Conservation (phyloP, 768 basidiomycete genomes). For the Scleroderma citrinum region DNA sequence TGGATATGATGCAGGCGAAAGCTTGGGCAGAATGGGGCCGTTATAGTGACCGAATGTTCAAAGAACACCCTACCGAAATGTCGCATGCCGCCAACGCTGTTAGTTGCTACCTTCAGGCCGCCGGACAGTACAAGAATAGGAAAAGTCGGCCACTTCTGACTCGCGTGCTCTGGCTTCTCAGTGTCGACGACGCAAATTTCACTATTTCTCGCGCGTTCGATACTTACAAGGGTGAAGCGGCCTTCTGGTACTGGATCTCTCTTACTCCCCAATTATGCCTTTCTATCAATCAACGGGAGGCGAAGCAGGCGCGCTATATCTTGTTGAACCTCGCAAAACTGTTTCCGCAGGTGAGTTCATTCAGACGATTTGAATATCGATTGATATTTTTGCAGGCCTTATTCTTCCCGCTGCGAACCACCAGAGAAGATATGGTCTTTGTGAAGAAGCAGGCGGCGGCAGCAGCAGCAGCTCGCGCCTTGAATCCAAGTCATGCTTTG, state of each 20-base stretch:
- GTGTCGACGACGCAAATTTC: conserved; percentile 74
- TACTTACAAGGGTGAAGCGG: conserved; percentile 92
- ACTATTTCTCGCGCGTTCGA: conserved; percentile 82
- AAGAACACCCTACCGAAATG: conserved; percentile 71
- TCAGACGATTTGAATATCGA: neutral
- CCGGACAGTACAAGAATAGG: conserved; percentile 88
- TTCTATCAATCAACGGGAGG: conserved; percentile 86
- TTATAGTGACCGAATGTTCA: conserved; percentile 90
- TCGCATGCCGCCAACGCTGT: conserved; percentile 84
- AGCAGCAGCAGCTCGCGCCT: conserved; percentile 27
- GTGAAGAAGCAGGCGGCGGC: conserved; percentile 39
- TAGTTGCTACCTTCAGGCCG: conserved; percentile 96
- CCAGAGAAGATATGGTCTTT: conserved; percentile 59
- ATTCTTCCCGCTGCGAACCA: conserved; percentile 91
- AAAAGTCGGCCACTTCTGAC: conserved; percentile 90
- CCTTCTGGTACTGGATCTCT: conserved; percentile 99
- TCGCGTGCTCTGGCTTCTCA: conserved; percentile 93
- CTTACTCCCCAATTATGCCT: conserved; percentile 90
- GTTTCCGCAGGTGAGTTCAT: conserved; percentile 75
- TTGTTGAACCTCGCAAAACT: conserved; percentile 84
- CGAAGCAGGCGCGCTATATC: conserved; percentile 86
- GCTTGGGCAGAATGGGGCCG: conserved; percentile 99
- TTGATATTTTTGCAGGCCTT: conserved; percentile 55
- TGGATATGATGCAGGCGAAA: conserved; percentile 92
- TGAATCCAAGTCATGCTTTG: conserved; percentile 30